These are phyloP conservation scores for Brassica rapa DNA, from an alignment of 345 rosid species.

Conservation along the genomic window DNA sequence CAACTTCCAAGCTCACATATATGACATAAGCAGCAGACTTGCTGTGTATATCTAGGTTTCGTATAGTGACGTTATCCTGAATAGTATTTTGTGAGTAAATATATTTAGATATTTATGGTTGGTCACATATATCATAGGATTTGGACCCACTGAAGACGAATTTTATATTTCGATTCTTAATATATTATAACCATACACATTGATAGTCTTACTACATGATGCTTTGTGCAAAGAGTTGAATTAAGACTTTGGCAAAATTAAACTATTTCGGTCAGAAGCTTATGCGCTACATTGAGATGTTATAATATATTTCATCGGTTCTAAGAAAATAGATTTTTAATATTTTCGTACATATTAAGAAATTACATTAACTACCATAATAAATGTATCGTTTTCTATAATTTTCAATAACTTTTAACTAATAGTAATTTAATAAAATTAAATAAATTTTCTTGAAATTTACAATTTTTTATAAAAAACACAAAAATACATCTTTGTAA, in stretches of 20 bases:
- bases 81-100: background rate
- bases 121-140: background rate
- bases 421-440: no score
- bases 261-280: background rate
- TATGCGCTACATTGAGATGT: background rate
- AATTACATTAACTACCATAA: no score
- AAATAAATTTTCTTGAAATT: no score
- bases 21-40: slow-evolving; percentile 29
- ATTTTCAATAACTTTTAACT: no score
- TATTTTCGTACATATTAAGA: no score
- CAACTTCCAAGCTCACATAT: slow-evolving; percentile 26
- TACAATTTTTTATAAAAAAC: no score
- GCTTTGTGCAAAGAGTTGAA: background rate
- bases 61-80: background rate
- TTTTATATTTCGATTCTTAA: background rate
- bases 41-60: slow-evolving; percentile 12
- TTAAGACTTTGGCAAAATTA: background rate
- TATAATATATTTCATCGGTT: no score
- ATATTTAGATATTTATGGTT: background rate
- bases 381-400: no score
- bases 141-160: background rate
- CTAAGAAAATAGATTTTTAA: no score
- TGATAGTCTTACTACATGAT: background rate
- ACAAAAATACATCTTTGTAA: no score
- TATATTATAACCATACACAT: background rate